Conservation (phyloP, 78 protist genomes). For the Pelomyxa schiedti region DNA sequence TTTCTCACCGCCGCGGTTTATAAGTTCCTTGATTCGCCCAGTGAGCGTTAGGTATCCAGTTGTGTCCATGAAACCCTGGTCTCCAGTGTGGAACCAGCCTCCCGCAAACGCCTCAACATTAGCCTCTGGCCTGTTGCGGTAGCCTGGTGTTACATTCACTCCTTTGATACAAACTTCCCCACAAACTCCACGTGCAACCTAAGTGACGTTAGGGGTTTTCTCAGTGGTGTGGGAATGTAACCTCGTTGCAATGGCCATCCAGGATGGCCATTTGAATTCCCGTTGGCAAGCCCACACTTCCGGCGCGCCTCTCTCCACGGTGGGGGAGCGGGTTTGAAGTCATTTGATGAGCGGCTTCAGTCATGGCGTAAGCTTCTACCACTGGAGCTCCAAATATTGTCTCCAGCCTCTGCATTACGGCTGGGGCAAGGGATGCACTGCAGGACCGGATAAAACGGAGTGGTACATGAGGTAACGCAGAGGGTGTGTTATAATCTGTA, state of each 20-base stretch:
- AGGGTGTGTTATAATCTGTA: not conserved
- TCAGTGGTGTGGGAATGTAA: not conserved
- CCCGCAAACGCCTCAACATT: constrained; percentile 46
- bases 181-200: constrained; percentile 25
- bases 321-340: constrained; percentile 62
- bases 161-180: constrained; percentile 68
- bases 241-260: constrained; percentile 26
- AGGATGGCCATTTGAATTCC: constrained; percentile 39
- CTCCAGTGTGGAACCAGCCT: constrained; percentile 76
- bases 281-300: constrained; percentile 49
- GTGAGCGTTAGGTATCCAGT: constrained; percentile 59
- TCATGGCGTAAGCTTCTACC: constrained; percentile 76
- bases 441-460: constrained; percentile 64
- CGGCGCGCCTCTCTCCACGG: constrained; percentile 34
- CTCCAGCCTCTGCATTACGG: constrained; percentile 44
- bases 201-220: too few species aligned
- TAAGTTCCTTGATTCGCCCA: constrained; percentile 71
- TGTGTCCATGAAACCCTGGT: constrained; percentile 53
- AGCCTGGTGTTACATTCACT: constrained; percentile 55
- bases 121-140: constrained; percentile 57
- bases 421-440: constrained; percentile 56
- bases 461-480: constrained; percentile 8
- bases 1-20: constrained; percentile 78
- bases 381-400: constrained; percentile 59
- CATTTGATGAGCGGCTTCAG: constrained; percentile 71